Base-by-base conservation (phyloP, 2,329 filamentous ascomycete species). In the Aspergillaceae sp. region DNA sequence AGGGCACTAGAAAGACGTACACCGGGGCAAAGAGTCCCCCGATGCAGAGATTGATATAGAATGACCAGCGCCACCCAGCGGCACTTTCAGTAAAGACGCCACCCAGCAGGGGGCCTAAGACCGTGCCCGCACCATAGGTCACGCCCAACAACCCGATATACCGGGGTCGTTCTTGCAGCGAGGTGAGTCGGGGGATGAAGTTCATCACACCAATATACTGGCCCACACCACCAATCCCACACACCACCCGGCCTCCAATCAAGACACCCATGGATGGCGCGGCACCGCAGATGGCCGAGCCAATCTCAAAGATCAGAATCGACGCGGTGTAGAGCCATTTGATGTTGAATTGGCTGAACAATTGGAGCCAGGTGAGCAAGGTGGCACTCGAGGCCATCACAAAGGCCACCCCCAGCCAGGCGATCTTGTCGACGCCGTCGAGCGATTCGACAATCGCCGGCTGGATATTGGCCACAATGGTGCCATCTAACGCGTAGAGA, bases 11-110 rank as follows among this genome's bases (percentile, higher is more conserved):
- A 49, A 74, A 71, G 29, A 78, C 27, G 27, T 71, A 67, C 28
- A 71, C 63, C 0, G 74, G 70, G 3, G 68, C 57, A 29, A 66
- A 63, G 5, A 68, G 54, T 5, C 62, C 76, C 0, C 74, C 67
- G 41, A 75, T 61, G 33, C 66, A 57, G 0, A 81, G 64, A 52
- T 81, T 82, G 63, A 82, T 74, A 53, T 82, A 82, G 53, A 77
- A 76, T 0, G 66, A 67, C 65, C 63, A 68, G 35, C 61, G 56
- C 65, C 64, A 68, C 19, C 19, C 19, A 19, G 19, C 19, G 8
- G 51, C 46, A 28, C 44, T 50, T 8, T 51, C 50, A 1, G 46
- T 44, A 9, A 57, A 56, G 7, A 46, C 51, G 7, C 53, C 51
- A 1, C 54, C 51, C 4, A 56, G 40, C 19, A 55, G 53, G 0